A percentile compares a stretch with the other conserved stretches of the same genome.
phyloP scores from a whole-genome alignment of 805 yeast genomes.

The Phaffomyces thermotolerans region DNA sequence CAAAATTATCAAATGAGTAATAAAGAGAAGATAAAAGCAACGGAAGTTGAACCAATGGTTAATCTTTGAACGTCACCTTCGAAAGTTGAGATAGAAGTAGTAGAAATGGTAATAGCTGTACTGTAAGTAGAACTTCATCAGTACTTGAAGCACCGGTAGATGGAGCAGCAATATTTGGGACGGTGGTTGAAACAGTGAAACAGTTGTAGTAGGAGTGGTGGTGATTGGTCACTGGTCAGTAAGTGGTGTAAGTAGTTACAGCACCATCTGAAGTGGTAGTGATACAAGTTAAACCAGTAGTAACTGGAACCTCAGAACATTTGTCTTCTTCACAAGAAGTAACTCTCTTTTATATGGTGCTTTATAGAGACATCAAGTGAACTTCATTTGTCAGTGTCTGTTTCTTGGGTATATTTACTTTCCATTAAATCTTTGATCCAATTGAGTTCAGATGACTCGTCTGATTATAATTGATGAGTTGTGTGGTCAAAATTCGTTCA shows the following conservation, averaged over 20 bases:
- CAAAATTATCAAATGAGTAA: background rate
- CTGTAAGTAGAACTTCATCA: background rate
- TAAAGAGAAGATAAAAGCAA: constrained; percentile 5
- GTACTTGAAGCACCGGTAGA: background rate
- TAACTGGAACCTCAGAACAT: constrained; percentile 23
- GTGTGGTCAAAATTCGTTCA: too few relatives aligned
- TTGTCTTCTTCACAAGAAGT: constrained; percentile 25
- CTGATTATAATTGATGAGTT: too few relatives aligned
- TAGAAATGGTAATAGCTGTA: background rate
- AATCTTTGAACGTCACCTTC: constrained; percentile 9
- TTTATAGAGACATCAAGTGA: too few relatives aligned
- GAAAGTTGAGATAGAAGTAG: constrained; percentile 5
- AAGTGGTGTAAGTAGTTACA: constrained; percentile 24
- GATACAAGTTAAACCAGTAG: constrained; percentile 19
- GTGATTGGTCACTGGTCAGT: constrained; percentile 10
- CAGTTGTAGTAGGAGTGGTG: constrained; percentile 5
- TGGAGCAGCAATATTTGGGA: background rate
- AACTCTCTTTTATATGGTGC: too few relatives aligned
- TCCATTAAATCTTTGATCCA: too few relatives aligned
- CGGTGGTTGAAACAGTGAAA: background rate
- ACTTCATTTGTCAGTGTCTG: too few relatives aligned
- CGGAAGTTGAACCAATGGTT: constrained; percentile 7
- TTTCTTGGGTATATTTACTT: too few relatives aligned
- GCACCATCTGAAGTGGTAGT: constrained; percentile 25
- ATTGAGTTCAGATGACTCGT: too few relatives aligned